phyloP scores from a whole-genome alignment of 805 yeast genomes.

The Hyphopichia homilentoma region DNA sequence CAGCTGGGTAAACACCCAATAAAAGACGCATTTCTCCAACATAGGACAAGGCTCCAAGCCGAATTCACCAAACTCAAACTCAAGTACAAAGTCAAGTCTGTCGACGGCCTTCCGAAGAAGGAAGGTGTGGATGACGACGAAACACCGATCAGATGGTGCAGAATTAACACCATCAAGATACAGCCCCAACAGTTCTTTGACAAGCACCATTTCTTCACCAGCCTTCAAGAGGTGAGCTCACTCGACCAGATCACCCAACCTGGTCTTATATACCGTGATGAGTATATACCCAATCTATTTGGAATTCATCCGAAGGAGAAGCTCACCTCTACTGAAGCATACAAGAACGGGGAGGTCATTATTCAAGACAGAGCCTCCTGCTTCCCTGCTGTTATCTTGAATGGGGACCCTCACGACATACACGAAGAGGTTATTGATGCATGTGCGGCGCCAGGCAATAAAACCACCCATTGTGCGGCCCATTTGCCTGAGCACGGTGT shows the following conservation, averaged over 20 bases:
- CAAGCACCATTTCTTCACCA: constrained; percentile 33
- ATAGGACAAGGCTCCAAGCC: constrained; percentile 77
- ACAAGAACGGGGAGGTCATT: constrained; percentile 72
- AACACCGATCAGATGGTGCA: constrained; percentile 78
- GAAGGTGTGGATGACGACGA: constrained; percentile 38
- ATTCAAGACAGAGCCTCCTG: constrained; percentile 97
- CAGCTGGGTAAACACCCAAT: constrained; percentile 87
- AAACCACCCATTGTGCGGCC: constrained; percentile 89
- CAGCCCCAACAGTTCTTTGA: constrained; percentile 33
- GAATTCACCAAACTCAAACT: constrained; percentile 77
- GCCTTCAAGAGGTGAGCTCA: constrained; percentile 43
- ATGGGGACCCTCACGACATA: constrained; percentile 42
- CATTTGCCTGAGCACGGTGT: constrained; percentile 39
- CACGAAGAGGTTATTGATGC: constrained; percentile 79
- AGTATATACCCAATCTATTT: constrained; percentile 66
- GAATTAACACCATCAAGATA: constrained; percentile 64
- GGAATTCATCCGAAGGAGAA: constrained; percentile 79
- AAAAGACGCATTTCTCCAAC: constrained; percentile 73
- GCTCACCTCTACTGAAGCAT: constrained; percentile 63
- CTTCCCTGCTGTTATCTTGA: constrained; percentile 84
- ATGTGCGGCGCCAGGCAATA: constrained; percentile 98
- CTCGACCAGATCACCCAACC: constrained; percentile 33
- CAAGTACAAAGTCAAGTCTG: constrained; percentile 58
- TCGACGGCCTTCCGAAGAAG: constrained; percentile 42
- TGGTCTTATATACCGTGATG: constrained; percentile 71